Base-by-base conservation (phyloP, 805 yeast genomes). In the Kazachstania psychrophila region DNA sequence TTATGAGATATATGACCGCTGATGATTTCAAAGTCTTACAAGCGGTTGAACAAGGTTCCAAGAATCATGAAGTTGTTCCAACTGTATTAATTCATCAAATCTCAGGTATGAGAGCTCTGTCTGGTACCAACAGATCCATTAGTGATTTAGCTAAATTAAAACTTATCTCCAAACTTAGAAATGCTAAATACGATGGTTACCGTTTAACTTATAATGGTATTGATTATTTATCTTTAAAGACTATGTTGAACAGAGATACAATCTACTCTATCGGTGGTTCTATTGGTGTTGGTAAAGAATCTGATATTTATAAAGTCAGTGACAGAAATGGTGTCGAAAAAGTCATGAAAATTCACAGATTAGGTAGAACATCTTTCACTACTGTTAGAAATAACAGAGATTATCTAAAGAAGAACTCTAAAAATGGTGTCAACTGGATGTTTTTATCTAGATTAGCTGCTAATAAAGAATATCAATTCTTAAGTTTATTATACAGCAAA, bases 231-330 rank as follows among this genome's bases (percentile, higher is more conserved):
- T 97, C 97, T 0, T 68, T 92, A 45, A 86, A 80, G 58, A 72
- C 94, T 7, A 75, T 92, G 77, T 66, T 82, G 44, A 81, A 79
- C 51, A 69, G 86, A 47, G 75, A 78, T 28, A 70, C 85, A 0
- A 55, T 92, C 8, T 78, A 78, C 50, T 79, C 89, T 2, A 73
- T 89, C 12, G 96, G 95, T 13, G 70, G 79, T 31, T 83, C 81
- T 8, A 87, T 89, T 48, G 98, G 97, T 41, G 95, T 92, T 35
- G 98, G 98, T 51, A 92, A 92, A 56, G 98, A 92, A 61, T 87
- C 96, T 3, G 98, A 92, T 64, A 88, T 92, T 51, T 86, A 81
- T 58, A 72, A 88, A 10, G 88, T 83, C 1, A 77, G 79, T 39
- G 88, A 81, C 51, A 64, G 69, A 10, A 54, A 70, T 15, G 92